Base-by-base conservation (phyloP, 306 rosid species). In the Crataegus laevigata region DNA sequence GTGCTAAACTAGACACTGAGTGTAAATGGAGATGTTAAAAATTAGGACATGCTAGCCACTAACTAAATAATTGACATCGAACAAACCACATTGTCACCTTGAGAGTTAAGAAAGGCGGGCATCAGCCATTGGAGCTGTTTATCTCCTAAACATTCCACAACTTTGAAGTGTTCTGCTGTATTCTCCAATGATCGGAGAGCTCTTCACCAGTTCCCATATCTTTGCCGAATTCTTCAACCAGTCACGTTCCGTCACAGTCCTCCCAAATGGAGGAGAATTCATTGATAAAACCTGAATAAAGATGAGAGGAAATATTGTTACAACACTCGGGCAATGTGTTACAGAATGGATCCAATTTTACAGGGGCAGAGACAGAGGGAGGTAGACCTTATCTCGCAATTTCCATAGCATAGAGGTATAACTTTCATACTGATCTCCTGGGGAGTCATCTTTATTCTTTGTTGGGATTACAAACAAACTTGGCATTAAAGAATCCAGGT, bases 221-320 rank as follows among this genome's bases (percentile, higher is more conserved):
- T 91, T 89, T 59, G 87, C 93, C 15, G 96, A 88, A 85, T 85
- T 88, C 80, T 89, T 93, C 82, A 93, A 82, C 98, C 98, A 91
- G 69, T 93, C 97, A 12, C 98, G 98, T 81, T 93, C 98, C 13
- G 89, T 85, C 26, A 85, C 78, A 4, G 92, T 76, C 77, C 90
- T 89, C 2, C 82, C 61, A 70, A 91, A 91, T 38, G 93, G 88
- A 21, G 89, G 88, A 5, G 84, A 18, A 74, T 83, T 88, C 93
- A 88, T 88, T 55, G 96, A 83, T 72, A 91, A 73, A 77, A 91
- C 90, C 97, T 91, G 89, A 57, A 65, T 13, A 11, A 13, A 24
- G 18, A 42, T 10, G 67, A 69, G n/a, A 77, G n/a, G 47, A 65
- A 65, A 32, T 8, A 15, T 63, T 63, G 42, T 65, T 34, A 34